Conservation (phyloP, 2,329 filamentous ascomycete species). For the Zymoseptoria pseudotritici region DNA sequence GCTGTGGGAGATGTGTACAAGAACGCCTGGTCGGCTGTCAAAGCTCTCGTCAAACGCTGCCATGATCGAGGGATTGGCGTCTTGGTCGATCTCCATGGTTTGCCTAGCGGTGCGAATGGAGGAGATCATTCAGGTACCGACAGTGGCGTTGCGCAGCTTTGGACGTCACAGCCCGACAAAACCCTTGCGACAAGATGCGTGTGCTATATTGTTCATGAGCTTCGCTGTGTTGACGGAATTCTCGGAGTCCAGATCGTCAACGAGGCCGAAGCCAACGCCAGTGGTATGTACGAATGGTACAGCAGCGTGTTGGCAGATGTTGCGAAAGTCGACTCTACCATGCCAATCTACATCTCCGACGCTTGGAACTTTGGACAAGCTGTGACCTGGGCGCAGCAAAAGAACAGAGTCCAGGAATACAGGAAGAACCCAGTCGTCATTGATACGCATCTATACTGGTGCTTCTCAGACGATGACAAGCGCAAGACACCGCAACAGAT, state of each 20-base stretch:
- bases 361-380: conserved; percentile 47
- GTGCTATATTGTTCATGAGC: conserved; percentile 45
- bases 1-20: conserved; percentile 43
- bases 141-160: conserved; percentile 45
- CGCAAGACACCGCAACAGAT: conserved; percentile 46
- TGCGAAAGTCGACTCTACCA: conserved; percentile 39
- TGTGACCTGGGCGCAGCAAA: conserved; percentile 36
- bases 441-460: conserved; percentile 55
- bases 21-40: conserved; percentile 47
- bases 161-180: conserved; percentile 39
- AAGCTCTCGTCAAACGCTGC: conserved; percentile 40
- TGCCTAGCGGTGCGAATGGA: conserved; percentile 52
- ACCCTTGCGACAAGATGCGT: conserved; percentile 42
- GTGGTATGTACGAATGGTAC: conserved; percentile 51
- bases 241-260: conserved; percentile 53
- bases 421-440: conserved; percentile 45
- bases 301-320: conserved; percentile 43
- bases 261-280: conserved; percentile 45
- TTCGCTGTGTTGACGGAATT: conserved; percentile 38
- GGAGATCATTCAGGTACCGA: conserved; percentile 51
- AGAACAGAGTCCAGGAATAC: conserved; percentile 14
- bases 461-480: conserved; percentile 48
- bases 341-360: conserved; percentile 53
- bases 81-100: conserved; percentile 52
- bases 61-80: conserved; percentile 45